Percentiles rank a stretch among this genome's conserved stretches.
These are phyloP conservation scores for Celoporthe dispersa DNA, from an alignment of 2,329 filamentous ascomycete genomes.

Conservation along the genomic window DNA sequence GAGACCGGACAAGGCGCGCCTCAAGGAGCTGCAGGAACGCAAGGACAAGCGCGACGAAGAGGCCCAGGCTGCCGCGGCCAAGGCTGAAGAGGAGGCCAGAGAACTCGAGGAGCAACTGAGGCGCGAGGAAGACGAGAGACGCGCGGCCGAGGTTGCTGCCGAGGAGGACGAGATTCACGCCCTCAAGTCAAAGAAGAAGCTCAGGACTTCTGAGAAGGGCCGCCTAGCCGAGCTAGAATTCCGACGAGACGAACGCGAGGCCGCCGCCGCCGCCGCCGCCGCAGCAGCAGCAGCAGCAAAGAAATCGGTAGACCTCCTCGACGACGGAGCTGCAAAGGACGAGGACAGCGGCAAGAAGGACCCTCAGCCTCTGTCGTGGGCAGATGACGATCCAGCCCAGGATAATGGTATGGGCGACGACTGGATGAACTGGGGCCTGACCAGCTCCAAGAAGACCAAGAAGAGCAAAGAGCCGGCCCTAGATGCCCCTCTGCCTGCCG, in stretches of 20 bases:
- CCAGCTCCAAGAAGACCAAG: conserved; percentile 47
- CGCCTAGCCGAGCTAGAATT: conserved; percentile 25
- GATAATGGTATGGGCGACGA: conserved; percentile 20
- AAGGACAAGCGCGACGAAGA: conserved; percentile 26
- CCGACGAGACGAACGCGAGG: conserved; percentile 23
- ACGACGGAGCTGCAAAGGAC: conserved; percentile 35
- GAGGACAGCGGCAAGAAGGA: neutral
- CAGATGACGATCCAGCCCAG: conserved; percentile 23
- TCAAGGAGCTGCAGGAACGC: conserved; percentile 27
- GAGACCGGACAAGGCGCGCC: conserved; percentile 19
- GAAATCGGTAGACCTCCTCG: conserved; percentile 31
- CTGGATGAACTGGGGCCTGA: conserved; percentile 31
- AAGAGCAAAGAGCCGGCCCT: conserved; percentile 36
- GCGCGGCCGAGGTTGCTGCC: conserved; percentile 22
- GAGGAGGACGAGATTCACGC: conserved; percentile 25
- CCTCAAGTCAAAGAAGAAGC: conserved; percentile 28
- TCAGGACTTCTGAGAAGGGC: conserved; percentile 21
- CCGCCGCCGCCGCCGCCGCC: conserved; percentile 11
- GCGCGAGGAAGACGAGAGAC: conserved; percentile 15
- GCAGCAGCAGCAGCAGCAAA: neutral
- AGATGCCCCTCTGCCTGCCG: conserved; percentile 29
- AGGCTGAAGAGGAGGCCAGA: conserved; percentile 24
- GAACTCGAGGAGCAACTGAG: conserved; percentile 24
- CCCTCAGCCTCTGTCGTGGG: conserved; percentile 19
- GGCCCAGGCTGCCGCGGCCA: conserved; percentile 14